Conservation (phyloP, 352 stramenopile genomes). For the Pythium dissotocum region DNA sequence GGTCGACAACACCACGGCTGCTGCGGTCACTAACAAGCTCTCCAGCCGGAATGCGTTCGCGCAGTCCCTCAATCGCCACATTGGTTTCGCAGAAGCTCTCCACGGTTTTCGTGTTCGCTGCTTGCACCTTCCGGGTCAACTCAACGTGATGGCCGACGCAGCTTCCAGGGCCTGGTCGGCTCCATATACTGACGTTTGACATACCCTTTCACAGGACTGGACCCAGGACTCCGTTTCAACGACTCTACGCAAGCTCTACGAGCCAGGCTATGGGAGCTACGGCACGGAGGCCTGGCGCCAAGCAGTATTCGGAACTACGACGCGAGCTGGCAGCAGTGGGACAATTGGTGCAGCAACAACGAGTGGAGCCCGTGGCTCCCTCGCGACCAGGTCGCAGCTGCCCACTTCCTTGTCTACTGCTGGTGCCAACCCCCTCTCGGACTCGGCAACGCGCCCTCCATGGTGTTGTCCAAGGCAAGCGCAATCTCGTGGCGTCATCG, state of each 20-base stretch:
- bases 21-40: slow-evolving; percentile 20
- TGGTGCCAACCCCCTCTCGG: neutral
- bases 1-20: slow-evolving; percentile 28
- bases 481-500: slow-evolving; percentile 32
- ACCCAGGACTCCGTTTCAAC: neutral
- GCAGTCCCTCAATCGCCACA: slow-evolving; percentile 35
- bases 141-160: slow-evolving; percentile 26
- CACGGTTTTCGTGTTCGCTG: slow-evolving; percentile 23
- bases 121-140: slow-evolving; percentile 11
- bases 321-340: slow-evolving; percentile 2
- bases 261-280: neutral
- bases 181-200: neutral
- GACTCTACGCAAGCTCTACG: neutral
- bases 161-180: slow-evolving; percentile 20
- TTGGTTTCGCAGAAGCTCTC: slow-evolving; percentile 23
- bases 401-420: slow-evolving; percentile 6
- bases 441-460: slow-evolving; percentile 18
- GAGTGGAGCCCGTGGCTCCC: neutral
- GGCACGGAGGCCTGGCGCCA: neutral
- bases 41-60: slow-evolving; percentile 4
- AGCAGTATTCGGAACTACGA: neutral
- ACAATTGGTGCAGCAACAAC: neutral
- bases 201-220: neutral
- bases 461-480: slow-evolving; percentile 33
- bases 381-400: neutral